Evolutionary conservation across 495 filamentous ascomycete species (phyloP), one percentile per base, ranked within the genome.

Genomic region (Cercophora scortea): DNA sequence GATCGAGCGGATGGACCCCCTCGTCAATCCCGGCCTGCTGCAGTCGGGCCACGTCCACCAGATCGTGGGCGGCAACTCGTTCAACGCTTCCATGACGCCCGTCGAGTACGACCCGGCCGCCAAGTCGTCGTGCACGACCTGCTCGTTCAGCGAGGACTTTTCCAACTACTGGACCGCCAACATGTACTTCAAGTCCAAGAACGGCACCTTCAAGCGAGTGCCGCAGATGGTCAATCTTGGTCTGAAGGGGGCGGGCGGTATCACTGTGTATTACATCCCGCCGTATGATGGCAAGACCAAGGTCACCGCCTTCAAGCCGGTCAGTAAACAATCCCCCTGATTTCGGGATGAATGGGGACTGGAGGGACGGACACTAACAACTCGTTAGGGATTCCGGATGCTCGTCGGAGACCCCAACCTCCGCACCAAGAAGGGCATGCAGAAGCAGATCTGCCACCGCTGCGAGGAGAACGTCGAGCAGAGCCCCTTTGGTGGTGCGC

Each of bases 211-310:
- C 57, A 74, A 72, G 55, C 62, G 73, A 16, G 74, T 77, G 42
- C 72, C 71, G 8, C 71, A 75, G 57, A 65, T 67, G 56, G 69
- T 70, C 40, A 77, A 77, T 50, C 58, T 66, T 8, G 72, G 71
- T 3, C 60, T 77, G 38, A 59, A 61, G 36, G 70, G 69, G 36
- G 42, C 66, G 33, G 73, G 61, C 9, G 73, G 73, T 8, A 64
- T 76, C 42, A 75, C 73, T 9, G 66, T 77, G 15, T 77, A 77
- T 54, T 77, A 77, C 56, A 76, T 76, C 61, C 71, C 71, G 16
- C 71, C 72, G 2, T 76, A 75, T 54, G 67, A 71, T 55, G 57
- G 64, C 40, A 66, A 49, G 52, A 63, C 63, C 51, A 71, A 66
- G 53, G 69, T 77, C 41, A 78, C 72, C 2, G 74, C 71, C 43